Base-by-base conservation (phyloP, 345 rosid genomes). In the Acer saccharum region DNA sequence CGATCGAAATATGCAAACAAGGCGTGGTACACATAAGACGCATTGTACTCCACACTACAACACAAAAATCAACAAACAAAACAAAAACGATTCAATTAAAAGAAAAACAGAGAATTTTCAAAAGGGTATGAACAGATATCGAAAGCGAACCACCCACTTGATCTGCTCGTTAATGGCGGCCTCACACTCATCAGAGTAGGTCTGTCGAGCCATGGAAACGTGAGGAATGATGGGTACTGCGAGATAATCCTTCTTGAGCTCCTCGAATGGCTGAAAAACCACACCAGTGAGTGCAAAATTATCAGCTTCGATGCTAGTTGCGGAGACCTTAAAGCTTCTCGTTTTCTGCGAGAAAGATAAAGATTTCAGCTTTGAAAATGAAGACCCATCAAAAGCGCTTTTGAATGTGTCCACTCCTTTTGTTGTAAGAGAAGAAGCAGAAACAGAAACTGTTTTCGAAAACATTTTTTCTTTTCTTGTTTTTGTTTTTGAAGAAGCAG, bases 1-100 rank as follows among this genome's bases (percentile, higher is more conserved):
- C 97, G 90, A 84, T 93, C 98, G 66, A 93, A 93, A 79, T 91
- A 93, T 4, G 94, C 98, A 60, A 72, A 92, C 92, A 93, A 41
- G n/a, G 97, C 86, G 75, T 91, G 97, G 92, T 91, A 93, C 21
- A 85, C 90, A 57, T 91, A 93, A 16, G 98, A 91, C 9, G 85
- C 89, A 69, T 86, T 91, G 88, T 92, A 93, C 76, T 93, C 98
- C 87, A 93, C 98, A 81, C 98, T 93, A 86, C 23, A 6, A 68
- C 72, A 64, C n/a, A 62, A 7, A 43, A 73, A 12, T n/a, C 18
- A 39, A 7, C 48, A 29, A 29, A 29, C 27, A 29, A 29, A 29
- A 29, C 32, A 29, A 29, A 29, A 55, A 43, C 21, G 25, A 17
- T n/a, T 9, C 18, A 20, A 60, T 18, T 20, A 57, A 4, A 21